A percentile compares a stretch with the other conserved stretches of the same genome.
These are phyloP conservation scores for Lachnellula hyalina DNA, from an alignment of 2,329 filamentous ascomycete genomes.

Conservation along the genomic window DNA sequence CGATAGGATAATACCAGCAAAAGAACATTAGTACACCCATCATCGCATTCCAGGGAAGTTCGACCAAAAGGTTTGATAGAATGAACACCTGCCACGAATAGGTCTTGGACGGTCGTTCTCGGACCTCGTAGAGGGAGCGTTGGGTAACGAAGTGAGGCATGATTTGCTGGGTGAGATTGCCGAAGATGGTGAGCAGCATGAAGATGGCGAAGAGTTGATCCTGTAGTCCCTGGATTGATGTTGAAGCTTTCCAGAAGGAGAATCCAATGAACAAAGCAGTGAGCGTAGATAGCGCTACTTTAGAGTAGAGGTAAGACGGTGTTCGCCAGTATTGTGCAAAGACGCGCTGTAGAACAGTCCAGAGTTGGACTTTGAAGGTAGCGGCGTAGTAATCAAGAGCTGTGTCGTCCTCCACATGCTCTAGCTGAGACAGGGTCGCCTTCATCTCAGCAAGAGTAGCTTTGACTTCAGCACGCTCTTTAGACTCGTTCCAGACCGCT, in stretches of 20 bases:
- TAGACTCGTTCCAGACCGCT: conserved; percentile 52
- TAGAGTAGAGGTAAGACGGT: conserved; percentile 50
- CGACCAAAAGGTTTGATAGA: conserved; percentile 70
- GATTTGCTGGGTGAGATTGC: conserved; percentile 70
- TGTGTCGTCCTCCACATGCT: conserved; percentile 21
- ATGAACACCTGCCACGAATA: conserved; percentile 67
- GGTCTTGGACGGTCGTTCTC: conserved; percentile 73
- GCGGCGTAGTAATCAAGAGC: conserved; percentile 55
- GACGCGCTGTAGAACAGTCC: conserved; percentile 49
- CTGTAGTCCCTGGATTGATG: conserved; percentile 58
- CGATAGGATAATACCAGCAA: conserved; percentile 82
- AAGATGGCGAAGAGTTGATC: conserved; percentile 71
- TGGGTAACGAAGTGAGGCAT: conserved; percentile 61
- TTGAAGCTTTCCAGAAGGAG: conserved; percentile 60
- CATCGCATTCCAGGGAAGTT: conserved; percentile 74
- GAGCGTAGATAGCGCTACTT: conserved; percentile 22
- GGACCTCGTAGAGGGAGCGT: conserved; percentile 54
- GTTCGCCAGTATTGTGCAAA: conserved; percentile 64
- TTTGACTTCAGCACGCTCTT: conserved; percentile 36
- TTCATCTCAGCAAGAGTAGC: conserved; percentile 51
- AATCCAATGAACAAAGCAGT: conserved; percentile 58
- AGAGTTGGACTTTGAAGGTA: conserved; percentile 51
- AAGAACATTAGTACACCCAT: conserved; percentile 73
- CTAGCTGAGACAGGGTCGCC: conserved; percentile 33
- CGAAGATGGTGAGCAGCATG: conserved; percentile 69